A percentile compares a stretch with the other conserved stretches of the same genome.
Conservation (phyloP, 2,329 filamentous ascomycete genomes). For the Xylaria sp. region DNA sequence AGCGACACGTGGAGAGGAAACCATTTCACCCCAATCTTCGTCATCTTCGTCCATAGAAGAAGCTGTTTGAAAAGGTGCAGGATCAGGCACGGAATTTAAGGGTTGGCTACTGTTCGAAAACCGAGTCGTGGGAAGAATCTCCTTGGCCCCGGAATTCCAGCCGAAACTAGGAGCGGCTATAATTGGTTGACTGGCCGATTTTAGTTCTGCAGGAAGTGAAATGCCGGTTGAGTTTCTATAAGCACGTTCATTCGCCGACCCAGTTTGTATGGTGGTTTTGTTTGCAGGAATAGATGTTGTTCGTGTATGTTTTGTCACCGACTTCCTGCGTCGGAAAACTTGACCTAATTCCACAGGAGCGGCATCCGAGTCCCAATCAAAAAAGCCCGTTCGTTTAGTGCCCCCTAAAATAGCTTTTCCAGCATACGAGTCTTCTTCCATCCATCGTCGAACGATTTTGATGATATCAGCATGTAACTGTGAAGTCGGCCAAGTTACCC, state of each 20-base stretch:
- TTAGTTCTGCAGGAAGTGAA: slow-evolving; percentile 20
- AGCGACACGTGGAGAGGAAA: slow-evolving; percentile 54
- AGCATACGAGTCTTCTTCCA: slow-evolving; percentile 70
- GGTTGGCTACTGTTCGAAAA: not conserved
- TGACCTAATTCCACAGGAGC: slow-evolving; percentile 61
- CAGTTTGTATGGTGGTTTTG: slow-evolving; percentile 12
- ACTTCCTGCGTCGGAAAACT: slow-evolving; percentile 54
- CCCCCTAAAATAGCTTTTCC: slow-evolving; percentile 60
- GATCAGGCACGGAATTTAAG: not conserved
- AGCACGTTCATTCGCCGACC: slow-evolving; percentile 11
- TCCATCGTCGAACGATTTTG: slow-evolving; percentile 71
- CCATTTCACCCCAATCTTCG: slow-evolving; percentile 71
- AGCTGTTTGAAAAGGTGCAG: slow-evolving; percentile 13
- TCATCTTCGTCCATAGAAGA: slow-evolving; percentile 54
- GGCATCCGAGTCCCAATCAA: slow-evolving; percentile 69
- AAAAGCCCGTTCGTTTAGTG: slow-evolving; percentile 59
- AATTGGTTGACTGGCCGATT: not conserved
- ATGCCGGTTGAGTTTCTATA: slow-evolving; percentile 40
- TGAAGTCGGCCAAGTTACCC: slow-evolving; percentile 68
- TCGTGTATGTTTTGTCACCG: slow-evolving; percentile 42
- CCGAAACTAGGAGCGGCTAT: slow-evolving; percentile 38
- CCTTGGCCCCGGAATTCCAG: slow-evolving; percentile 39
- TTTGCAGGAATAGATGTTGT: slow-evolving; percentile 42
- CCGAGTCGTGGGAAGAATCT: slow-evolving; percentile 14
- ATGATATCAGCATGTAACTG: slow-evolving; percentile 63